Base-by-base conservation (phyloP, 345 rosid species). In the Jatropha curcas region DNA sequence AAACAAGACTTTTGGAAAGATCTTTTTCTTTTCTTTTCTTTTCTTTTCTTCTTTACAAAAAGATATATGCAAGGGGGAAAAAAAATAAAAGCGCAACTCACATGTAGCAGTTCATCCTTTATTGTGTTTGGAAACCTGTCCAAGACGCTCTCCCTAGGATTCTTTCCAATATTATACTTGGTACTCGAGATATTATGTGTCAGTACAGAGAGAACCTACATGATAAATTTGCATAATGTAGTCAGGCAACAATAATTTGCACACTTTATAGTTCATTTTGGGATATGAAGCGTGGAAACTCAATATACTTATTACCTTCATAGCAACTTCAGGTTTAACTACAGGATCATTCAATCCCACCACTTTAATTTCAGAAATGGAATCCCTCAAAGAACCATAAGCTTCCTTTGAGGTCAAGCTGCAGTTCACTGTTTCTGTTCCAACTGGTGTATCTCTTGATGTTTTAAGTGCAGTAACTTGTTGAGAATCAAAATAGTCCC, bases 401-500 rank as follows among this genome's bases (percentile, higher is more conserved):
- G 92, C 88, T 80, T 92, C 98, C 64, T 72, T 75, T 8, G 81
- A 67, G 79, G 82, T 82, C 79, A 85, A 73, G 69, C 70, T 78
- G 68, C 81, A 59, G 62, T 79, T 86, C 79, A 73, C 58, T 67
- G 79, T 68, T 77, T 85, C 85, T 64, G 67, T 75, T 70, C 84
- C 82, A 57, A 72, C 66, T 16, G 77, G 51, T 37, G 72, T 61
- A 68, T 86, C 90, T 73, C 83, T 82, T 63, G 89, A 86, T 68
- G 77, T 72, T 78, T 80, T 85, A 50, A 85, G 73, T 14, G 91
- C 86, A 74, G 78, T 88, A 69, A 78, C 95, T 88, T 90, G 98
- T 83, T 92, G 98, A 68, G 95, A 90, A 84, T 94, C 97, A 76
- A 94, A 94, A 83, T 94, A 94, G 65, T 94, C 98, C 68, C 98